Evolutionary conservation across 768 basidiomycete species (phyloP), one percentile per base, ranked within the genome.

Genomic region (Strobilomyces dryophilus): DNA sequence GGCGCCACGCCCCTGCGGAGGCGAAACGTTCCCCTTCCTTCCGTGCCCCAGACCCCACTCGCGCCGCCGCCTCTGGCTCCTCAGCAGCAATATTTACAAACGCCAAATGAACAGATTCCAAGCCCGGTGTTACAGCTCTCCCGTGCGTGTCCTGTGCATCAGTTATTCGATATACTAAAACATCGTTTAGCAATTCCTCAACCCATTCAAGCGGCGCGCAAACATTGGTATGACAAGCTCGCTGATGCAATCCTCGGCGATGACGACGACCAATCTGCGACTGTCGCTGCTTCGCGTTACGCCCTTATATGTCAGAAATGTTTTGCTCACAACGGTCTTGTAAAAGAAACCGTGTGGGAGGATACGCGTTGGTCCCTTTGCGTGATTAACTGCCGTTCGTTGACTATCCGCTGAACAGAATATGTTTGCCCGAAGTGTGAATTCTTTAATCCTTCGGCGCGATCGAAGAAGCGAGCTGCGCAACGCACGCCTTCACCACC

Each of bases 301-400:
- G 93, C 93, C 2, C 79, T 95, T 45, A 94, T 95, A 44, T 95
- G 93, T 70, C 83, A 85, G 59, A 84, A 82, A 56, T 95, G 93
- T 64, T 95, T 89, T 62, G 71, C 82, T 20, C 93, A 95, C 65
- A 95, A 95, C 55, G 93, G 93, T 4, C 76, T 97, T 3, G 89
- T 92, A 10, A 85, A 86, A 62, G 91, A 92, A 66, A 82, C 76
- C 42, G 76, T 85, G 66, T 94, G 87, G 82, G 85, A 87, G 55
- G 84, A 87, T 56, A 80, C 86, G 27, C 89, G 93, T 95, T 61
- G 69, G 91, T 83, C 21, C 11, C 14, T 39, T 40, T 58, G 34
- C 40, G 15, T 29, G 18, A 37, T 36, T 41, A 45, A 24, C 18
- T 35, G 5, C 12, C 14, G 15, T 18, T 14, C 43, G 12, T 48